phyloP scores from a whole-genome alignment of 805 yeast species.

The Wickerhamomyces queroliae region DNA sequence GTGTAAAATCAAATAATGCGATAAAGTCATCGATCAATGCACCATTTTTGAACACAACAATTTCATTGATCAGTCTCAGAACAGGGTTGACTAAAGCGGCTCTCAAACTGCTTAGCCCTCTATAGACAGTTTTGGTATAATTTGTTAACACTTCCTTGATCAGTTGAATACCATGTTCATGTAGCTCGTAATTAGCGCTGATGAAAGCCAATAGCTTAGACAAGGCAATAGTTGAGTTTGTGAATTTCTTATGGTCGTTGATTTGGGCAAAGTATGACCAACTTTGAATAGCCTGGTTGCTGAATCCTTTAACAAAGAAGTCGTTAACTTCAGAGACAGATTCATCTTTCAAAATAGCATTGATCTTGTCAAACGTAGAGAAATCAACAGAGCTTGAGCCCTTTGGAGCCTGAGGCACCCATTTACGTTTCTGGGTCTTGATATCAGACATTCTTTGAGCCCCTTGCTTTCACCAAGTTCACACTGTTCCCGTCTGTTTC shows the following conservation, averaged over 20 bases:
- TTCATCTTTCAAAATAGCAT: constrained; percentile 6
- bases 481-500: too few relatives aligned
- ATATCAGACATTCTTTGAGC: neutral
- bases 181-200: constrained; percentile 10
- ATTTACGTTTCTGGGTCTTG: neutral
- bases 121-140: constrained; percentile 58
- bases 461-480: too few relatives aligned
- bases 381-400: constrained; percentile 4
- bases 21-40: constrained; percentile 50
- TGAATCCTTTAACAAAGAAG: constrained; percentile 30
- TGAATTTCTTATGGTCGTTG: constrained; percentile 47
- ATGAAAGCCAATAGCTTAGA: constrained; percentile 27
- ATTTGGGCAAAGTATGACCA: constrained; percentile 43
- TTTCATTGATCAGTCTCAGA: constrained; percentile 47
- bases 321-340: constrained; percentile 13
- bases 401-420: neutral
- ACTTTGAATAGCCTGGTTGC: constrained; percentile 32
- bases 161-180: constrained; percentile 29
- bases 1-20: constrained; percentile 61
- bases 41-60: constrained; percentile 45
- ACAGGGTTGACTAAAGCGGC: constrained; percentile 57
- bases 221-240: constrained; percentile 37
- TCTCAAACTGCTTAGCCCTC: constrained; percentile 55
- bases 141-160: constrained; percentile 48
- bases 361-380: constrained; percentile 15